Base-by-base conservation (phyloP, 1,284 basidiomycete genomes). In the Phellopilus nigrolimitatus region DNA sequence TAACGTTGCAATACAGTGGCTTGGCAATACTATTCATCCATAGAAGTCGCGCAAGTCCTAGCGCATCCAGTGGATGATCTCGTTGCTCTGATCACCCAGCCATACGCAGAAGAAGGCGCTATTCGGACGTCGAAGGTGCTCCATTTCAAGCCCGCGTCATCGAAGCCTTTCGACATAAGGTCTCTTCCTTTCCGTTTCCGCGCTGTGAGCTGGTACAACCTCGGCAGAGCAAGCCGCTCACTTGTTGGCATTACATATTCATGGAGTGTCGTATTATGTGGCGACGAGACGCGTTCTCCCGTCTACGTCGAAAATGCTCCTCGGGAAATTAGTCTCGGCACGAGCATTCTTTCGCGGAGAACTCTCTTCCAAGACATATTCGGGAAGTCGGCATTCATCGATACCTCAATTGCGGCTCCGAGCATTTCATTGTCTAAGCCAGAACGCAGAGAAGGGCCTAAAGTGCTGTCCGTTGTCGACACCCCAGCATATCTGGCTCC, bases 351-450 rank as follows among this genome's bases (percentile, higher is more conserved):
- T 10, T 63, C 67, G 41, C 79, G 69, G 54, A 73, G 75, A 56
- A 85, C 87, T 12, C 67, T 94, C 4, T 90, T 93, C 67, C 84
- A 90, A 61, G 90, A 93, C 61, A 85, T 93, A 55, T 93, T 93
- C 61, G 91, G 90, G 42, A 71, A 75, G 51, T 78, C 84, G 34
- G 80, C 80, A 9, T 75, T 88, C 55, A 57, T 68, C 12, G 68
- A 71, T 43, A 52, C 53, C 53, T 38, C 56, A 58, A 31, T 55
- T 54, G 6, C 49, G 8, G 51, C 58, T 17, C 50, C 62, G 34
- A 49, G 57, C 6, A 30, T 49, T n/a, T 38, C 28, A 43, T 49
- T 19, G 56, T 24, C 21, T 4, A 28, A 25, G 13, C 25, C 5
- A 37, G 19, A 13, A 28, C 9, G 15, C 17, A 30, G 8, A 69